These are phyloP conservation scores for Gynandropsis gynandra DNA, from an alignment of 345 rosid species.

Conservation along the genomic window DNA sequence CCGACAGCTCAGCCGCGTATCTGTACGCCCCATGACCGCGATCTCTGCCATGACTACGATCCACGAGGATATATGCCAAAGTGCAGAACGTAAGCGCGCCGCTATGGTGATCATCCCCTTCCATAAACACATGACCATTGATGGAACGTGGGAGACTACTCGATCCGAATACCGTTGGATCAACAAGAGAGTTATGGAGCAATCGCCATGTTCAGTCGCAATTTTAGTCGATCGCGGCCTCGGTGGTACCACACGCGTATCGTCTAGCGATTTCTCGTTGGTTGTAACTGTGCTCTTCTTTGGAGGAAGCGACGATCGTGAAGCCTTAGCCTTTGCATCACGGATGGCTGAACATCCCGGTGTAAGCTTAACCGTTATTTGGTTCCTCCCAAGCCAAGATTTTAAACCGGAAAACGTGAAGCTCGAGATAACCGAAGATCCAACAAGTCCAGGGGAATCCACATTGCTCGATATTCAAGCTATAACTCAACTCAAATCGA, in stretches of 20 bases:
- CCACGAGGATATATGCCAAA: slow-evolving; percentile 56
- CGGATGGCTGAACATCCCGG: slow-evolving; percentile 92
- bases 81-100: slow-evolving; percentile 52
- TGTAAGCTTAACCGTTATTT: slow-evolving; percentile 40
- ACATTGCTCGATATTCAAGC: slow-evolving; percentile 28
- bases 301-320: slow-evolving; percentile 76
- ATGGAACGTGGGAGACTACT: slow-evolving; percentile 57
- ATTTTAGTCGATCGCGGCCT: slow-evolving; percentile 82
- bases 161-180: slow-evolving; percentile 44
- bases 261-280: slow-evolving; percentile 59
- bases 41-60: slow-evolving; percentile 58
- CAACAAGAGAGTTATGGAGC: slow-evolving; percentile 55
- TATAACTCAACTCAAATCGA: slow-evolving; percentile 32
- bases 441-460: slow-evolving; percentile 11
- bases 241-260: slow-evolving; percentile 62
- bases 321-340: slow-evolving; percentile 67
- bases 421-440: slow-evolving; percentile 28
- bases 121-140: slow-evolving; percentile 70
- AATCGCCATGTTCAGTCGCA: slow-evolving; percentile 69
- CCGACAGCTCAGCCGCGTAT: slow-evolving; percentile 49
- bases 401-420: slow-evolving; percentile 32
- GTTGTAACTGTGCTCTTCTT: slow-evolving; percentile 55
- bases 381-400: slow-evolving; percentile 33
- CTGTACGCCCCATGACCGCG: slow-evolving; percentile 79
- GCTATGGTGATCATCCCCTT: slow-evolving; percentile 70